These are phyloP conservation scores for Fusarium nematophilum DNA, from an alignment of 2,329 filamentous ascomycete species.

Conservation along the genomic window DNA sequence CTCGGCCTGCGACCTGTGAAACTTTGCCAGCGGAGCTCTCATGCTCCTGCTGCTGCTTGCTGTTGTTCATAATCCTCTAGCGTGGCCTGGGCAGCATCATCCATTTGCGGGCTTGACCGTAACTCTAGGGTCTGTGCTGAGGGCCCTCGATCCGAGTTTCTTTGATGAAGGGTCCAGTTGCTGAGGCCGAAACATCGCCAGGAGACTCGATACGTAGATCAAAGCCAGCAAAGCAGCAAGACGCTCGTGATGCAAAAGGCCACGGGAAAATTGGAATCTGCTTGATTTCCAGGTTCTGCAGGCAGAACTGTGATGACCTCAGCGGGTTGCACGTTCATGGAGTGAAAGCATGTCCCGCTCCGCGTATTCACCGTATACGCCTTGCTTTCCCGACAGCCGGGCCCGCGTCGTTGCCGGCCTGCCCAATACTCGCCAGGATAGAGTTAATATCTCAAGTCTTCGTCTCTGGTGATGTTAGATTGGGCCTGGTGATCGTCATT, in stretches of 20 bases:
- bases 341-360: conserved; percentile 2
- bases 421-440: conserved; percentile 1
- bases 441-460: not conserved
- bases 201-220: too few relatives aligned
- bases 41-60: conserved; percentile 1
- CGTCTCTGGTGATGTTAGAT: conserved; percentile 11
- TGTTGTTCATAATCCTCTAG: not conserved
- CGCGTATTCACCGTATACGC: conserved; percentile 9
- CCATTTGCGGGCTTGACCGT: conserved; percentile 9
- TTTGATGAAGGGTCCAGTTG: not conserved
- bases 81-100: conserved; percentile 10
- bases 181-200: conserved; percentile 1
- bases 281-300: not conserved
- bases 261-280: conserved; percentile 1
- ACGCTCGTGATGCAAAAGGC: not conserved
- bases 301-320: conserved; percentile 9
- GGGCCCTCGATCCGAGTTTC: not conserved
- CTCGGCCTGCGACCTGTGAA: conserved; percentile 34
- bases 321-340: conserved; percentile 1
- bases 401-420: not conserved
- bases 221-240: conserved; percentile 2
- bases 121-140: not conserved
- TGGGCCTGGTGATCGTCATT: conserved; percentile 16
- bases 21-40: conserved; percentile 33
- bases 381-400: not conserved